Conservation (phyloP, 2,329 filamentous ascomycete genomes). For the Fusarium pseudonygamai region DNA sequence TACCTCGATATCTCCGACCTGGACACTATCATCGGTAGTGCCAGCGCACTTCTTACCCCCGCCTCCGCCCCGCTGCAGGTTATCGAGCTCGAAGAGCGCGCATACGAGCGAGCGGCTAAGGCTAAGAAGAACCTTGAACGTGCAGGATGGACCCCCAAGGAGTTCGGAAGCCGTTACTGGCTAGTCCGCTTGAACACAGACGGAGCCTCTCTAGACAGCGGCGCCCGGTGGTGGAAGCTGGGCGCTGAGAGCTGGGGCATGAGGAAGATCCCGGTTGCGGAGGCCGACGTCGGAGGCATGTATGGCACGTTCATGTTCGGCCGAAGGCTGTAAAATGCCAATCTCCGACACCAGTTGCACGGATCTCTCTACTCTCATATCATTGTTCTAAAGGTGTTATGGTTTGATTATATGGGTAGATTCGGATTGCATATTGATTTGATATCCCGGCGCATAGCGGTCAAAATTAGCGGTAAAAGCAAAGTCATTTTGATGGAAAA, state of each 20-base stretch:
- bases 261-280: slow-evolving; percentile 90
- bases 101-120: slow-evolving; percentile 72
- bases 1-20: slow-evolving; percentile 80
- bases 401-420: slow-evolving; percentile 11
- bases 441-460: slow-evolving; percentile 41
- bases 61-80: slow-evolving; percentile 77
- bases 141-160: slow-evolving; percentile 75
- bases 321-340: slow-evolving; percentile 60
- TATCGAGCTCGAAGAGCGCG: slow-evolving; percentile 76
- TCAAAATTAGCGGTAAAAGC: slow-evolving; percentile 43
- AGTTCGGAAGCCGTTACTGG: slow-evolving; percentile 73
- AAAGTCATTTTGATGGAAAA: slow-evolving; percentile 42
- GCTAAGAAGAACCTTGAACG: slow-evolving; percentile 67
- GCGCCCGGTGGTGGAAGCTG: slow-evolving; percentile 81
- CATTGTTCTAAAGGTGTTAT: slow-evolving; percentile 15
- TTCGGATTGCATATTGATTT: slow-evolving; percentile 37
- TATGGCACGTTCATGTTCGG: slow-evolving; percentile 80
- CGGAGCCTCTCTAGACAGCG: slow-evolving; percentile 48
- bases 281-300: slow-evolving; percentile 91
- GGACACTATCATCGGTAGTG: slow-evolving; percentile 64
- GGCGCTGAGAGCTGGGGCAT: slow-evolving; percentile 86
- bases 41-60: slow-evolving; percentile 67
- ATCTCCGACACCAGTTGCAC: slow-evolving; percentile 46
- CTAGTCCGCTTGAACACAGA: slow-evolving; percentile 66
- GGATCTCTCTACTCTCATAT: slow-evolving; percentile 42